phyloP scores from a whole-genome alignment of 441 rosid species.

The Erysimum cheiri region DNA sequence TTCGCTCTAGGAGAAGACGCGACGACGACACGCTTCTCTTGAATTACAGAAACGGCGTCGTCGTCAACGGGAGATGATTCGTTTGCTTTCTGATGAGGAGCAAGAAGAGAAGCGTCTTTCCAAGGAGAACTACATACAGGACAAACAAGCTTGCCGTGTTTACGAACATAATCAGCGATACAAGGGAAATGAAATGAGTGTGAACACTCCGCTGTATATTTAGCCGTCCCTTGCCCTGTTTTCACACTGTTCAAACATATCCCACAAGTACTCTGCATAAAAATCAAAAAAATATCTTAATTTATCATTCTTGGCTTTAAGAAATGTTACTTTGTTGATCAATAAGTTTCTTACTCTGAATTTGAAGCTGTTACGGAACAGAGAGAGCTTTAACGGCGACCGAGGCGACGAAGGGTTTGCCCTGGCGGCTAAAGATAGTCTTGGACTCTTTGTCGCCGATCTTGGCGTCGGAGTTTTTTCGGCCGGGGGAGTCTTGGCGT shows the following conservation, averaged over 20 bases:
- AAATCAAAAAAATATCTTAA: background rate
- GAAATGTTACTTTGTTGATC: background rate
- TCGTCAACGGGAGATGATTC: constrained; percentile 20
- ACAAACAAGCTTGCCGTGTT: constrained; percentile 55
- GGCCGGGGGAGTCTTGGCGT: constrained; percentile 28
- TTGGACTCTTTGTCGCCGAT: constrained; percentile 44
- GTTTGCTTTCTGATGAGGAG: constrained; percentile 44
- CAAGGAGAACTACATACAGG: constrained; percentile 67
- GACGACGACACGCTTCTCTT: constrained; percentile 58
- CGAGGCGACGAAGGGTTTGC: constrained; percentile 67
- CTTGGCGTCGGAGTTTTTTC: constrained; percentile 50
- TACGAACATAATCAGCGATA: constrained; percentile 59
- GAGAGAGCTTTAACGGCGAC: constrained; percentile 69
- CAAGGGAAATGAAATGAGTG: constrained; percentile 77
- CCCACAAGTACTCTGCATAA: constrained; percentile 67
- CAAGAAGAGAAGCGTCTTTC: constrained; percentile 68
- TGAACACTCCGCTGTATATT: constrained; percentile 76
- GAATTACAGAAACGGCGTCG: constrained; percentile 34
- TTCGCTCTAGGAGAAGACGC: constrained; percentile 58
- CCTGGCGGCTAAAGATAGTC: constrained; percentile 27
- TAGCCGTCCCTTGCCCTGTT: constrained; percentile 71
- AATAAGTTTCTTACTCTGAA: constrained; percentile 56
- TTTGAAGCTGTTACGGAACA: constrained; percentile 76
- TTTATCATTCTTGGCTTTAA: background rate
- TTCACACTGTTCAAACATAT: constrained; percentile 69